Conservation (phyloP, 805 yeast genomes). For the Candida yuanshanica region DNA sequence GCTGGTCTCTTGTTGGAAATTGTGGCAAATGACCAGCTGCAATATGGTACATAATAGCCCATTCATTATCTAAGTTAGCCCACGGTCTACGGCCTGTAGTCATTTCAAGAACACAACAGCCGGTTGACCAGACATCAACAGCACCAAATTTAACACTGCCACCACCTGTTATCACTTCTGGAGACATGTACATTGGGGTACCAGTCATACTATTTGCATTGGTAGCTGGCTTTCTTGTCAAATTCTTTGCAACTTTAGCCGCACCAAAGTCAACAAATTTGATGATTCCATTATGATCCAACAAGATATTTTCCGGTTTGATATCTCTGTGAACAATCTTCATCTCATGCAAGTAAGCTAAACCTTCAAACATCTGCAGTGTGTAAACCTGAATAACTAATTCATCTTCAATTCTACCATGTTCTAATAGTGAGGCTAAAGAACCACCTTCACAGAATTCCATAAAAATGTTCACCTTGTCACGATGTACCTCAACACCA, state of each 20-base stretch:
- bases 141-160: constrained; percentile 33
- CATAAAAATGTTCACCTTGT: constrained; percentile 92
- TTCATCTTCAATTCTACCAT: constrained; percentile 95
- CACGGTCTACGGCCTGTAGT: constrained; percentile 95
- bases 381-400: constrained; percentile 86
- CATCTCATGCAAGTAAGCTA: constrained; percentile 88
- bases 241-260: constrained; percentile 74
- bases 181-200: constrained; percentile 99
- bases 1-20: constrained; percentile 72
- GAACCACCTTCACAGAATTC: constrained; percentile 97
- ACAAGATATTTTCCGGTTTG: constrained; percentile 87
- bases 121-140: constrained; percentile 91
- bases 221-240: constrained; percentile 36
- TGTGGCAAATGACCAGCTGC: constrained; percentile 93
- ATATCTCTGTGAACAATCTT: constrained; percentile 97
- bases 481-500: constrained; percentile 97
- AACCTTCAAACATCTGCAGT: constrained; percentile 88
- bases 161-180: constrained; percentile 86
- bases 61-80: constrained; percentile 93
- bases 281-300: constrained; percentile 89
- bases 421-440: constrained; percentile 73
- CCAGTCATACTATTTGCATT: constrained; percentile 51
- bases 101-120: constrained; percentile 95
- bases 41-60: constrained; percentile 98
- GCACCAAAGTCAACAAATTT: constrained; percentile 98